Base-by-base conservation (phyloP, 371 early-diverging fungal genomes). In the Catenaria anguillulae region DNA sequence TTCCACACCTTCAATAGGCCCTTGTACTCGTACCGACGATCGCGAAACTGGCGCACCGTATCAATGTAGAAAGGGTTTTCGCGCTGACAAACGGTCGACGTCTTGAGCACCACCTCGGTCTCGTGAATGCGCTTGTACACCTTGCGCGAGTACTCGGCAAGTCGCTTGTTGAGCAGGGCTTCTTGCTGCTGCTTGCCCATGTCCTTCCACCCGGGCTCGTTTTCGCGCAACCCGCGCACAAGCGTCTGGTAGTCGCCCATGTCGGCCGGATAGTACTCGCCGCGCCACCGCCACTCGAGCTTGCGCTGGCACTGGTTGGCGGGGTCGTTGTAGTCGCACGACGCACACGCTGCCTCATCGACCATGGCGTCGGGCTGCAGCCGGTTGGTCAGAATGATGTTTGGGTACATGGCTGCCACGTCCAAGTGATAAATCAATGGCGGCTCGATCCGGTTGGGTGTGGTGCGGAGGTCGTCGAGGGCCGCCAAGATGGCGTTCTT, bases 361-460 rank as follows among this genome's bases (percentile, higher is more conserved):
- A 97, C 87, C 61, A 99, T 87, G 4, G 99, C 92, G 71, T 93
- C 90, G 2, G 99, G 99, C 73, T 99, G 99, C 4, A 99, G 75
- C 33, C 98, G 86, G 68, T 99, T 98, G 15, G 99, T 99, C 24
- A 99, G 77, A 72, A 99, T 99, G 64, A 99, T 99, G 70, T 99
- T 99, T 23, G 99, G 99, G 71, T 99, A 99, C 99, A 99, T 99
- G 33, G 99, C 98, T 0, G 93, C 99, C 4, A 99, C 99, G 75
- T 99, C 99, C 76, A 99, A 80, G 70, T 99, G 99, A 75, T 99
- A 99, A 62, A 99, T 92, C 10, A 88, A 74, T 0, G 99, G 99
- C 19, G 75, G 71, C 62, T 89, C 89, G 17, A 26, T 24, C 21
- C 86, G 80, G 37, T 77, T 77, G 4, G 93, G 91, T 5, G 69